These are phyloP conservation scores for Hymenoscyphus scutula DNA, from an alignment of 2,329 filamentous ascomycete species.

Conservation along the genomic window DNA sequence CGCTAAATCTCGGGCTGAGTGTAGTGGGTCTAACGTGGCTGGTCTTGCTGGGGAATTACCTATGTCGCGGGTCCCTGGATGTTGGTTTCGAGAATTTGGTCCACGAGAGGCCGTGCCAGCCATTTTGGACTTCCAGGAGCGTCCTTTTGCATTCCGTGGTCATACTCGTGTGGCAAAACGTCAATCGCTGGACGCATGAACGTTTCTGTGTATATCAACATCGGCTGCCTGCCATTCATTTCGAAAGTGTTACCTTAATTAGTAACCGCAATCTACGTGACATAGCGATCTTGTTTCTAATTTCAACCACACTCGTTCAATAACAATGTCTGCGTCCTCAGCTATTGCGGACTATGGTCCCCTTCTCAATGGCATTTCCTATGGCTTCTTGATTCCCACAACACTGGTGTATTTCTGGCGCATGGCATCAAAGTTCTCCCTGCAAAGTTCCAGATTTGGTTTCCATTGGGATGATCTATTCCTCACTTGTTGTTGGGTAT, in stretches of 20 bases:
- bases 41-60: background rate
- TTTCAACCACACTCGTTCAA: conserved; percentile 1
- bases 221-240: background rate
- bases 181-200: background rate
- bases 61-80: background rate
- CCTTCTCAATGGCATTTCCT: background rate
- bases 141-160: too few species aligned
- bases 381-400: conserved; percentile 7
- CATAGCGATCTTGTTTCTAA: background rate
- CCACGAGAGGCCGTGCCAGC: background rate
- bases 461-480: conserved; percentile 5
- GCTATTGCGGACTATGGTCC: conserved; percentile 1
- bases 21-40: too few species aligned
- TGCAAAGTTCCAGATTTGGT: background rate
- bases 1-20: too few species aligned
- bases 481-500: conserved; percentile 4
- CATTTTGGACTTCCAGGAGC: too few species aligned
- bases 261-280: background rate
- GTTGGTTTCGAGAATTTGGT: background rate
- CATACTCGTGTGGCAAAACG: background rate
- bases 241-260: background rate
- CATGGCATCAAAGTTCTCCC: conserved; percentile 1
- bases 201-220: background rate
- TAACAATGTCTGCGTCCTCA: conserved; percentile 1
- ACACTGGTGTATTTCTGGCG: conserved; percentile 2